Evolutionary conservation across 257 asterid genomes (phyloP).

Genomic region (Forsythia viridissima): DNA sequence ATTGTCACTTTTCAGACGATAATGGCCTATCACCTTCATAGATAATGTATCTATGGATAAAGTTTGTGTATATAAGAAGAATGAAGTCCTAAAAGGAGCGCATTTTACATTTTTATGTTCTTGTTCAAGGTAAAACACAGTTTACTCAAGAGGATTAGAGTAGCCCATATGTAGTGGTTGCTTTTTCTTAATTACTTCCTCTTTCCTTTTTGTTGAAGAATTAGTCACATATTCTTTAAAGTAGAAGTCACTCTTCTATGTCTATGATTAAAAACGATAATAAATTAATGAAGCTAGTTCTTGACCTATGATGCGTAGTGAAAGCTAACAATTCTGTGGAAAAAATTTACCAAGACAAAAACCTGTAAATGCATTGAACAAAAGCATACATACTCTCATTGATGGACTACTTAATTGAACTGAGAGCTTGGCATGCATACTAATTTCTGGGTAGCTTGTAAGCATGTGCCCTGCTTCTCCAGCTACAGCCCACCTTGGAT

Average conservation of each 20-base stretch:
- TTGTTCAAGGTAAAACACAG: neutral
- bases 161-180: no score
- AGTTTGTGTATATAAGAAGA: slow-evolving; percentile 1
- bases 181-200: no score
- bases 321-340: neutral
- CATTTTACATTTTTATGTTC: neutral
- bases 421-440: neutral
- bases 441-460: neutral
- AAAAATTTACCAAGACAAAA: neutral
- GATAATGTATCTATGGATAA: neutral
- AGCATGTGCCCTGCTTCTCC: slow-evolving; percentile 49
- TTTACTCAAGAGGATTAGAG: no score
- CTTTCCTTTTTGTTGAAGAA: no score
- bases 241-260: no score
- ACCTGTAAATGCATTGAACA: neutral
- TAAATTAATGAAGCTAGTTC: no score
- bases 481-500: slow-evolving; percentile 9
- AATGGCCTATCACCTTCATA: slow-evolving; percentile 10
- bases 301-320: no score
- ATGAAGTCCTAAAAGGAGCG: slow-evolving; percentile 5
- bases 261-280: no score
- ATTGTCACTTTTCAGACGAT: neutral
- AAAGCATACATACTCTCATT: neutral
- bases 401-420: neutral
- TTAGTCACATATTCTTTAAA: no score